phyloP scores from a whole-genome alignment of 164 flowering plant species.

The Aristolochia californica region DNA sequence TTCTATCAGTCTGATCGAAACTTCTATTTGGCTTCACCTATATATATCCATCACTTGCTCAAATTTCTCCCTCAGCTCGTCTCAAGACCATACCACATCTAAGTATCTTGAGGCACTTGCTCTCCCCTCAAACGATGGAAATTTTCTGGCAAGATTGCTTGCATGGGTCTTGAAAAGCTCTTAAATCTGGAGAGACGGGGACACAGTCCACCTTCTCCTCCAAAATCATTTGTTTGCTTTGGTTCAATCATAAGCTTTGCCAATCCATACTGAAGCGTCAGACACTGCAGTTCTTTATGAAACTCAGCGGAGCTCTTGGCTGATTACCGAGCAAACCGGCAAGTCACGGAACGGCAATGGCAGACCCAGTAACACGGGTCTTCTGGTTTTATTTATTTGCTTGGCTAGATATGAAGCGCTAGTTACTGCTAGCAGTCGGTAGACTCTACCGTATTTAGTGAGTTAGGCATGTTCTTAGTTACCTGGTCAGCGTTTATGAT shows the following conservation, averaged over 20 bases:
- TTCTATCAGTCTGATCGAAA: neutral
- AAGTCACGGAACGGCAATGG: constrained; percentile 51
- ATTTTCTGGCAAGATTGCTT: neutral
- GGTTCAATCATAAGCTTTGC: constrained; percentile 4
- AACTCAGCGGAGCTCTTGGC: constrained; percentile 14
- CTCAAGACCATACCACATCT: neutral
- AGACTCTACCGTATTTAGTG: neutral
- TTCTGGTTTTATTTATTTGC: constrained; percentile 4
- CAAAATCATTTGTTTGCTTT: constrained; percentile 5
- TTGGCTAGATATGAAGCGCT: neutral
- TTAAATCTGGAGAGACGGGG: neutral
- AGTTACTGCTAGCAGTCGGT: too few relatives aligned
- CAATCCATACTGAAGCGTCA: too few relatives aligned
- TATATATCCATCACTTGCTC: neutral
- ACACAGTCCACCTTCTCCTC: constrained; percentile 6
- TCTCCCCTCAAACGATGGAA: neutral
- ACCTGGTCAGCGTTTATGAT: too few relatives aligned
- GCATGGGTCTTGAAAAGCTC: neutral
- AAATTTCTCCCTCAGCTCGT: neutral
- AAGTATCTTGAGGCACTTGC: too few relatives aligned
- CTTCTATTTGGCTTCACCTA: neutral
- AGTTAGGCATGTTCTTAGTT: neutral
- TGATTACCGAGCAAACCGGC: constrained; percentile 39
- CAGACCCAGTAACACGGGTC: constrained; percentile 20
- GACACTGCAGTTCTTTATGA: neutral